Evolutionary conservation across 176 grass and related monocot genomes (phyloP).

Genomic region (Aechmea fasciata): DNA sequence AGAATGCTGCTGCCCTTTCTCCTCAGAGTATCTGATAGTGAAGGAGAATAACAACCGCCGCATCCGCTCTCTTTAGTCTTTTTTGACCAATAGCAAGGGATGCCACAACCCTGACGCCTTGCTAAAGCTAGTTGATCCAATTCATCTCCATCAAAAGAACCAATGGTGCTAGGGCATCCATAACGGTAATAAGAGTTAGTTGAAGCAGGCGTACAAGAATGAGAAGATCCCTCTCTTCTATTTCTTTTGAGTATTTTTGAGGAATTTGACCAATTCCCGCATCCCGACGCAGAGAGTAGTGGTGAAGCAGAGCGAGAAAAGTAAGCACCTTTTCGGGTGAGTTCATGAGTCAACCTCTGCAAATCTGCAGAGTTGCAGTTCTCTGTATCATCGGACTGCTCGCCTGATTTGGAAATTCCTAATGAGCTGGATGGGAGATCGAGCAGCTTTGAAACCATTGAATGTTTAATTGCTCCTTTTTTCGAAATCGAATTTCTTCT

Average conservation of each 20-base stretch:
- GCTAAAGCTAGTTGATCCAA: slow-evolving; percentile 42
- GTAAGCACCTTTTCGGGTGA: slow-evolving; percentile 35
- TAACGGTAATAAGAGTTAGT: slow-evolving; percentile 65
- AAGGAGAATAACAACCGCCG: slow-evolving; percentile 53
- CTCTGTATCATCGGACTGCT: slow-evolving; percentile 60
- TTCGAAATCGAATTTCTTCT: slow-evolving; percentile 41
- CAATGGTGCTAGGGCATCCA: slow-evolving; percentile 32
- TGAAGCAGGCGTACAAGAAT: slow-evolving; percentile 79
- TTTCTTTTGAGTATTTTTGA: slow-evolving; percentile 51
- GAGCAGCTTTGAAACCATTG: slow-evolving; percentile 30
- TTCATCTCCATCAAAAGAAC: slow-evolving; percentile 73
- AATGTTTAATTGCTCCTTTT: slow-evolving; percentile 29
- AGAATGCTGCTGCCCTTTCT: slow-evolving; percentile 72
- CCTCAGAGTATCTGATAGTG: slow-evolving; percentile 66
- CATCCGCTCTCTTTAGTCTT: slow-evolving; percentile 32
- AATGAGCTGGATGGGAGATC: slow-evolving; percentile 27
- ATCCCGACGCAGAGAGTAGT: slow-evolving; percentile 58
- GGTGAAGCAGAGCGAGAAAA: slow-evolving; percentile 53
- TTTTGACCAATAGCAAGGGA: slow-evolving; percentile 48
- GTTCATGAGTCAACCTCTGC: slow-evolving; percentile 29
- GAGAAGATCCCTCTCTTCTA: slow-evolving; percentile 54
- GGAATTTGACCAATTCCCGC: slow-evolving; percentile 55
- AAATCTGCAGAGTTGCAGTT: slow-evolving; percentile 41
- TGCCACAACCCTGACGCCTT: slow-evolving; percentile 44
- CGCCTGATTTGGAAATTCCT: slow-evolving; percentile 32